These are phyloP conservation scores for Phlebiopsis flavidoalba DNA, from an alignment of 768 basidiomycete genomes.

Conservation along the genomic window DNA sequence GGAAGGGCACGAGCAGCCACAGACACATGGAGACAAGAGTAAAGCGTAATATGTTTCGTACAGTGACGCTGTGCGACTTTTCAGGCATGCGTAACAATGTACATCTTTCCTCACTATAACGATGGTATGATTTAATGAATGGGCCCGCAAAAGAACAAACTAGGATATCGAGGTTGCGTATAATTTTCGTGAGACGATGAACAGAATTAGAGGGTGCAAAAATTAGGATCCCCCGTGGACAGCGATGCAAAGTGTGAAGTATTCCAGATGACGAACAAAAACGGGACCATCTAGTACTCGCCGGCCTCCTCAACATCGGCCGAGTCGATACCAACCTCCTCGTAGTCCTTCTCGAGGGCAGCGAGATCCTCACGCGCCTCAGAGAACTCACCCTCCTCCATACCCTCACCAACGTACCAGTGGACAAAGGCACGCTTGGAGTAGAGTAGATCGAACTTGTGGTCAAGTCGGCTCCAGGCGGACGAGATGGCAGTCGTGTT, in stretches of 20 bases:
- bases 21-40: no score
- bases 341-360: slow-evolving; percentile 98
- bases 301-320: slow-evolving; percentile 46
- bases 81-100: neutral
- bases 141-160: slow-evolving; percentile 18
- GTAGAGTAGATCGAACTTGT: slow-evolving; percentile 78
- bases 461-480: slow-evolving; percentile 72
- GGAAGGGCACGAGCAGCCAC: no score
- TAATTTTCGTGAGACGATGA: slow-evolving; percentile 30
- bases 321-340: slow-evolving; percentile 66
- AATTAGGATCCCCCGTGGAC: slow-evolving; percentile 18
- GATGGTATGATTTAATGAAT: slow-evolving; percentile 24
- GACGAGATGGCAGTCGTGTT: slow-evolving; percentile 70
- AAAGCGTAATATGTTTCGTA: no score
- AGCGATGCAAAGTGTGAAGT: slow-evolving; percentile 11
- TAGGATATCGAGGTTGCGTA: slow-evolving; percentile 30
- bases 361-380: slow-evolving; percentile 99
- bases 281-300: slow-evolving; percentile 35
- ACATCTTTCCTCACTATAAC: slow-evolving; percentile 16
- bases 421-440: slow-evolving; percentile 53
- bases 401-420: slow-evolving; percentile 74
- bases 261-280: slow-evolving; percentile 10
- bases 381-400: slow-evolving; percentile 95
- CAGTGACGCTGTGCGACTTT: no score
- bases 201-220: slow-evolving; percentile 20